Conservation (phyloP, 768 basidiomycete genomes). For the Hebeloma cylindrosporum region DNA sequence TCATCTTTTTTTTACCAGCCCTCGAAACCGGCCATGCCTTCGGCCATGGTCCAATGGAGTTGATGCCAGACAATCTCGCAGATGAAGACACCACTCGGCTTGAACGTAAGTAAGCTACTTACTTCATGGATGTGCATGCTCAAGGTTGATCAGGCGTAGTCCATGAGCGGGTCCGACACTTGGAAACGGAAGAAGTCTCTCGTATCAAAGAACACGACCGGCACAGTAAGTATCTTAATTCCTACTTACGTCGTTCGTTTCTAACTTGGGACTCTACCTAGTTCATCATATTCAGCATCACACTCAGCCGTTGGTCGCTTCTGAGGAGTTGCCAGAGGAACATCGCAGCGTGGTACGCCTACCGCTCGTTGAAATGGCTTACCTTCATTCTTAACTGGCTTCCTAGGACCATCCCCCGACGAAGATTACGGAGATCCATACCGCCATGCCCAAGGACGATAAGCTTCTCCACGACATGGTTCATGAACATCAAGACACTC, state of each 20-base stretch:
- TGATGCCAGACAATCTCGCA: no score
- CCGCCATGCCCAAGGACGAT: constrained; percentile 29
- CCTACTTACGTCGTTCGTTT: background rate
- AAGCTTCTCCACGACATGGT: constrained; percentile 30
- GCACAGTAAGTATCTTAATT: constrained; percentile 27
- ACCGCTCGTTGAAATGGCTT: background rate
- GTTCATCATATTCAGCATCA: constrained; percentile 42
- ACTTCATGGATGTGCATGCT: constrained; percentile 22
- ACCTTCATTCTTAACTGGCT: background rate
- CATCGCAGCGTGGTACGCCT: constrained; percentile 25
- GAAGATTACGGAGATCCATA: constrained; percentile 27
- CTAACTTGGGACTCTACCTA: constrained; percentile 5
- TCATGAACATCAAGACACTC: constrained; percentile 25
- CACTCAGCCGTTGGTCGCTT: constrained; percentile 32
- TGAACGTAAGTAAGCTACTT: no score
- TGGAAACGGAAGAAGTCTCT: constrained; percentile 29
- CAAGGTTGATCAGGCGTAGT: background rate
- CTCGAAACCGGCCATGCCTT: no score
- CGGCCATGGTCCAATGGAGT: no score
- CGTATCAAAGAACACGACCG: constrained; percentile 34
- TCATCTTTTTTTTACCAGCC: no score
- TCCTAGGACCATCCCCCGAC: constrained; percentile 28
- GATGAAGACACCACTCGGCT: no score
- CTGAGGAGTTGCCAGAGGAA: constrained; percentile 26
- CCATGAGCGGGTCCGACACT: background rate